Evolutionary conservation across 306 rosid species (phyloP), one percentile per base, ranked within the genome.

Genomic region (Urtica urens): DNA sequence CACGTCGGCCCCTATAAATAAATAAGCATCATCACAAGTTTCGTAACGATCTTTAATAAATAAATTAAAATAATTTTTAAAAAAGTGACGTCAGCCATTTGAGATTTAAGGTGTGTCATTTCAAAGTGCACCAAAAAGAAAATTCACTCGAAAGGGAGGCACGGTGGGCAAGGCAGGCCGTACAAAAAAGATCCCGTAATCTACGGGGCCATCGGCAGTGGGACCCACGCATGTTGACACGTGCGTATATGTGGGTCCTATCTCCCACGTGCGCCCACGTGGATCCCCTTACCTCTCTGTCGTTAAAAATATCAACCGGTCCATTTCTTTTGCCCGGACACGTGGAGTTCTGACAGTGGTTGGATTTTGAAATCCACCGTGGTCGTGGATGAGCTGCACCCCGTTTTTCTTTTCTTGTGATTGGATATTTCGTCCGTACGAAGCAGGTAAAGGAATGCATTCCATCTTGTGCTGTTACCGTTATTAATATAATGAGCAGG

Each of bases 171-270:
- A 64, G 43, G 75, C 35, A 1, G 21, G 5, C 78, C 80, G 78
- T 67, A 78, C 81, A 53, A 67, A 21, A n/a, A n/a, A n/a, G 54
- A 75, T 61, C 74, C 75, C 81, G 83, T 78, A 75, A 70, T 75
- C 79, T 40, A 38, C 72, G 81, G 72, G 81, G 76, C 57, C 33
- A 4, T 10, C 60, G 55, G 58, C 67, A 20, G 52, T 37, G 58
- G 14, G 48, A 25, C 54, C 43, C 43, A 20, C 51, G 64, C 51
- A 62, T 27, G 57, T 21, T 37, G 85, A 72, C 94, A 76, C 78
- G 85, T 82, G 77, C 74, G 47, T 41, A 21, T 4, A 12, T 2
- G 55, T 42, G 66, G 69, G 46, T 67, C 65, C 72, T 68, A 49
- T 49, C 1, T 10, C 16, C 23, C 39, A 39, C 46, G 27, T 74